phyloP scores from a whole-genome alignment of 257 asterid genomes.

The Solanum sejunctum region DNA sequence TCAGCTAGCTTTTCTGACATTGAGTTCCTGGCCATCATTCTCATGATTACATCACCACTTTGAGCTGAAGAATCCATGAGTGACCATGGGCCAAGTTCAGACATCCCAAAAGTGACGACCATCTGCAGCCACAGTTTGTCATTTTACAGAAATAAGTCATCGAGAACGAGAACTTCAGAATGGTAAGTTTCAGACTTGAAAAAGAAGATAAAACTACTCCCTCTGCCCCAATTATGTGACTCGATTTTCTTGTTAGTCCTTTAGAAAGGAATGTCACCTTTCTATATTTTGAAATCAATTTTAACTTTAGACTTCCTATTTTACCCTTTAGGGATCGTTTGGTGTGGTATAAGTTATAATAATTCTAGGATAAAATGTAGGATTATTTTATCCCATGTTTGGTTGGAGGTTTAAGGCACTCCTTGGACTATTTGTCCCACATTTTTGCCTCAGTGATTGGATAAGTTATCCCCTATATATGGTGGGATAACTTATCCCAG shows the following conservation, averaged over 20 bases:
- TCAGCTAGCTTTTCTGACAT: conserved; percentile 96
- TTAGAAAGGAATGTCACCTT: not conserved
- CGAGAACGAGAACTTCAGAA: not conserved
- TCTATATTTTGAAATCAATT: not conserved
- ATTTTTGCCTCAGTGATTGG: too few relatives aligned
- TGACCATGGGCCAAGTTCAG: conserved; percentile 95
- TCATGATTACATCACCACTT: conserved; percentile 80
- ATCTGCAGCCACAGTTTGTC: conserved; percentile 22
- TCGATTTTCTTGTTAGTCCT: not conserved
- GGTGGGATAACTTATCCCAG: too few relatives aligned
- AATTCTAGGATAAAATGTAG: too few relatives aligned
- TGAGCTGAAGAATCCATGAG: conserved; percentile 70
- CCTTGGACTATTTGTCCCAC: too few relatives aligned
- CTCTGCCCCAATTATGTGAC: not conserved
- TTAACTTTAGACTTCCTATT: not conserved
- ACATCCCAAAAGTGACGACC: conserved; percentile 96
- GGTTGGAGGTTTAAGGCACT: too few relatives aligned
- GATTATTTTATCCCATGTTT: too few relatives aligned
- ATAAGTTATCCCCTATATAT: too few relatives aligned
- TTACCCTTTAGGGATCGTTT: not conserved
- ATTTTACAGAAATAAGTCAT: not conserved
- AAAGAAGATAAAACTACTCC: not conserved
- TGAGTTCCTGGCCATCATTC: conserved; percentile 97
- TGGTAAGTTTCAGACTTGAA: not conserved
- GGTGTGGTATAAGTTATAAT: too few relatives aligned